Evolutionary conservation across 768 basidiomycete species (phyloP).

Genomic region (Kwoniella sp.): DNA sequence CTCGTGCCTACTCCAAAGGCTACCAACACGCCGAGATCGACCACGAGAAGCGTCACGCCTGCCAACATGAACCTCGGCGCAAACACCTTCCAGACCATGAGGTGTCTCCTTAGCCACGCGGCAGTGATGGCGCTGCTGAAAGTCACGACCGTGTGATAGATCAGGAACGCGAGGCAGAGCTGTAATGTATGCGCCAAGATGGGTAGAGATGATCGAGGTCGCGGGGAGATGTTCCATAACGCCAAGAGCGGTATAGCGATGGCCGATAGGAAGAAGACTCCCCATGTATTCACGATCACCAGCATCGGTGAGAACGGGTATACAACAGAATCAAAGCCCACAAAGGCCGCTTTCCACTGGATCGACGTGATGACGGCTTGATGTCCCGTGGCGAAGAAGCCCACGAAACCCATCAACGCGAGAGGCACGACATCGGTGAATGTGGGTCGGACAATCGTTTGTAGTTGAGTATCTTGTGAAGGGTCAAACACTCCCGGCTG

Average conservation of each 20-base stretch:
- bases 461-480: conserved; percentile 55
- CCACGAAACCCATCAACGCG: conserved; percentile 72
- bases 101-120: conserved; percentile 74
- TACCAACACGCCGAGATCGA: conserved; percentile 70
- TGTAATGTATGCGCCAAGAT: conserved; percentile 56
- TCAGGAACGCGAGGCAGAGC: conserved; percentile 65
- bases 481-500: conserved; percentile 63
- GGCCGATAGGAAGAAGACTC: conserved; percentile 69
- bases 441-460: conserved; percentile 52
- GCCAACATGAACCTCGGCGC: conserved; percentile 90
- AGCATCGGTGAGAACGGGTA: conserved; percentile 77
- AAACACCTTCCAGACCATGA: conserved; percentile 99
- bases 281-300: conserved; percentile 75
- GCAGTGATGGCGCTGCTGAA: conserved; percentile 73
- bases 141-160: conserved; percentile 69
- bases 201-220: conserved; percentile 49
- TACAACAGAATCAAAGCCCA: conserved; percentile 69
- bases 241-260: conserved; percentile 72
- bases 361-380: conserved; percentile 84
- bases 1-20: conserved; percentile 65
- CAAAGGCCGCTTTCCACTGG: conserved; percentile 93
- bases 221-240: conserved; percentile 80
- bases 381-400: conserved; percentile 88
- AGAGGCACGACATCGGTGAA: conserved; percentile 75
- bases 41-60: conserved; percentile 66